A percentile compares a stretch with the other conserved stretches of the same genome.
These are phyloP conservation scores for Xerocomellus intermedius DNA, from an alignment of 768 basidiomycete species.

Conservation along the genomic window DNA sequence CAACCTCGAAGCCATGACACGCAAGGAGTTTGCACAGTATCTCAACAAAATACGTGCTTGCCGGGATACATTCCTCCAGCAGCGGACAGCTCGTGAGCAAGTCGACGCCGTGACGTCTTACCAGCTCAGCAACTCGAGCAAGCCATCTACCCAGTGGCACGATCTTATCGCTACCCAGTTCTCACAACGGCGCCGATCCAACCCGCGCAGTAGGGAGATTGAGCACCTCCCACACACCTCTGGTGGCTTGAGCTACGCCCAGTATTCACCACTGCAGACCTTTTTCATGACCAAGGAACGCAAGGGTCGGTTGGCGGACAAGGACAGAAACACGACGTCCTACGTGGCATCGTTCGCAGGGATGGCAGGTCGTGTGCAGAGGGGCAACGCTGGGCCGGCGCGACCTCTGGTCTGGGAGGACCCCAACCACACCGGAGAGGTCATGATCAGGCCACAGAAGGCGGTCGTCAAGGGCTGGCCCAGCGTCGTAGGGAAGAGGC, in stretches of 20 bases:
- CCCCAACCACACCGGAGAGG: constrained; percentile 26
- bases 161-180: constrained; percentile 21
- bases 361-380: constrained; percentile 24
- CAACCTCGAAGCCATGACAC: constrained; percentile 63
- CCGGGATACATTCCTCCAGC: constrained; percentile 57
- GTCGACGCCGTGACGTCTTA: constrained; percentile 24
- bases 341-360: constrained; percentile 35
- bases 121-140: constrained; percentile 25
- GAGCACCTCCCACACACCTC: constrained; percentile 63
- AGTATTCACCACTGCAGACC: constrained; percentile 52
- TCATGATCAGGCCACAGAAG: constrained; percentile 29
- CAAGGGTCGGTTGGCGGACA: constrained; percentile 57
- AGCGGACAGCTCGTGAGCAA: constrained; percentile 18
- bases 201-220: constrained; percentile 38
- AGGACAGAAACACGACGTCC: constrained; percentile 8
- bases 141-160: constrained; percentile 24
- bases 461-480: constrained; percentile 40
- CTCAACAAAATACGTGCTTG: constrained; percentile 54
- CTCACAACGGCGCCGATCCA: constrained; percentile 23
- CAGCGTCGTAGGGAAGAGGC: constrained; percentile 43
- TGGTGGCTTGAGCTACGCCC: constrained; percentile 62
- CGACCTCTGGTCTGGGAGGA: constrained; percentile 31
- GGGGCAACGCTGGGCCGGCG: constrained; percentile 15
- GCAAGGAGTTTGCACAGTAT: constrained; percentile 56
- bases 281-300: constrained; percentile 49